phyloP scores from a whole-genome alignment of 2,329 filamentous ascomycete species.

The Ophiocordyceps robertsii region DNA sequence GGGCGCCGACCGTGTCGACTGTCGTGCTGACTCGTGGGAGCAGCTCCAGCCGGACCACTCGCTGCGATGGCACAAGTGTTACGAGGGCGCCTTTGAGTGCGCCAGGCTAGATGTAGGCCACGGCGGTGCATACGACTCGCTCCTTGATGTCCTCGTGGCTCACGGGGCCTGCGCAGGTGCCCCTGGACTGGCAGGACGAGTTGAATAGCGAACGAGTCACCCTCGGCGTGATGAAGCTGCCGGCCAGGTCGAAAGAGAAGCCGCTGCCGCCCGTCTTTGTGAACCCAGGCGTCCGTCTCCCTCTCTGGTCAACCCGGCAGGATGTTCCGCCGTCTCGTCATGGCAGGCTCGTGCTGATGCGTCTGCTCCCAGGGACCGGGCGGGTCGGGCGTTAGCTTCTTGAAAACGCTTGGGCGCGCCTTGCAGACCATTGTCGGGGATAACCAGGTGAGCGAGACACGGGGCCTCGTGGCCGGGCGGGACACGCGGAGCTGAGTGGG shows the following conservation, averaged over 20 bases:
- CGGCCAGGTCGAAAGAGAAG: constrained; percentile 14
- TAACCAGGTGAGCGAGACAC: constrained; percentile 23
- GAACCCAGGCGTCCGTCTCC: constrained; percentile 18
- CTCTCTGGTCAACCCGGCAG: constrained; percentile 4
- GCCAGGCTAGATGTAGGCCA: constrained; percentile 17
- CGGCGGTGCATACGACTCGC: no score
- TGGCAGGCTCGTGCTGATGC: not conserved
- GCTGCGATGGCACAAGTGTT: constrained; percentile 4
- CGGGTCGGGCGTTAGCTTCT: constrained; percentile 11
- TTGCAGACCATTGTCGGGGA: constrained; percentile 31
- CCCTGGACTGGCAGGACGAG: constrained; percentile 20
- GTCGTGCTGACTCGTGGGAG: not conserved
- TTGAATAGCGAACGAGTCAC: constrained; percentile 13
- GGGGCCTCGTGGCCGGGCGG: not conserved
- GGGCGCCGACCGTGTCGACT: not conserved
- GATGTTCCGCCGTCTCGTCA: not conserved
- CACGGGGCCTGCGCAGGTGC: constrained; percentile 11
- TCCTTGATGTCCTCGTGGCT: not conserved
- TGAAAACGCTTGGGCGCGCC: constrained; percentile 15
- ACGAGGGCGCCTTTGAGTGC: constrained; percentile 12
- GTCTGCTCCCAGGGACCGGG: not conserved
- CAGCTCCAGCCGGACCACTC: constrained; percentile 19
- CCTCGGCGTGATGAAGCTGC: constrained; percentile 17
- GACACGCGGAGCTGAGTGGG: constrained; percentile 16
- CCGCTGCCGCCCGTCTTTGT: constrained; percentile 18